Evolutionary conservation across 352 stramenopile genomes (phyloP), one percentile per base, ranked within the genome.

Genomic region (Vaucheria bursata): DNA sequence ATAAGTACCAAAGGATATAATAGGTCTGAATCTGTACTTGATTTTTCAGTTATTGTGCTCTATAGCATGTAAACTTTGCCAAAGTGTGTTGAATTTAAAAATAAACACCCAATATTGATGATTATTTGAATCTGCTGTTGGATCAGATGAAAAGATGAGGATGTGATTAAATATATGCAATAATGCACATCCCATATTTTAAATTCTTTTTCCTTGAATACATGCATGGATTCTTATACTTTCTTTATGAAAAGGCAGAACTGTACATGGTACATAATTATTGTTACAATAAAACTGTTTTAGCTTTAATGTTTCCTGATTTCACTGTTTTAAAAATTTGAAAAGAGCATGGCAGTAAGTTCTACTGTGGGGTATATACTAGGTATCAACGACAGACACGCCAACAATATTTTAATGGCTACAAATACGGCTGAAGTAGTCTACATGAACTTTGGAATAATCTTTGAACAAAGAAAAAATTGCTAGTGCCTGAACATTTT

Each of bases 401-500:
- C 90, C 32, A 90, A 95, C 69, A 99, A 99, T 82, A 99, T 99
- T 81, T 85, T 99, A 49, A 92, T 99, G 71, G 92, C 99, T 76
- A 88, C 97, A 53, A 91, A 91, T 39, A 98, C 93, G 0, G 96
- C 91, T 6, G 95, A 99, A 85, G 86, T 99, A 35, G 93, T 99
- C 40, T 97, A 99, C 83, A 99, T 99, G 81, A 97, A 99, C 86
- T 99, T 99, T 88, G 97, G 97, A 5, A 95, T 99, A 52, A 93
- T 98, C 6, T 99, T 99, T 88, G 97, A 99, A 78, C 95, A 99
- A 79, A 92, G 90, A 31, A 94, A 92, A 75, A 77, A 5, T 84
- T 98, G 1, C 90, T 88, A 72, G 97, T 91, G 29, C 97, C 97
- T 0, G 97, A 99, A 87, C 96, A 97, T 96, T 6, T 99, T 99